Base-by-base conservation (phyloP, 352 stramenopile genomes). In the Globisporangium iwayamae region DNA sequence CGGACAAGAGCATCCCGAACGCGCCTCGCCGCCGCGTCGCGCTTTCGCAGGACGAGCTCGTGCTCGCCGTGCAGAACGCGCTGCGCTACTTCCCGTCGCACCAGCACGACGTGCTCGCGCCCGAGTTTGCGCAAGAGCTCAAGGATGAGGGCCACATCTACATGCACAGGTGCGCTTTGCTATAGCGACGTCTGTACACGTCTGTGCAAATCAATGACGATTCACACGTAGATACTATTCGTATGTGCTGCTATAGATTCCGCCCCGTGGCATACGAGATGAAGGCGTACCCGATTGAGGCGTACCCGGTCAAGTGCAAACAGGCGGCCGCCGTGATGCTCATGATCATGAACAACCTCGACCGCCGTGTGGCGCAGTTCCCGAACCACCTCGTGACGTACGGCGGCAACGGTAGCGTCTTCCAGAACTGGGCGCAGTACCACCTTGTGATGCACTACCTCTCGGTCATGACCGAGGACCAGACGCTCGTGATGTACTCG, bases 281-380 rank as follows among this genome's bases (percentile, higher is more conserved):
- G 81, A 91, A 90, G 64, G 89, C 88, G 57, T 93, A 95, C 75
- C 81, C 86, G 47, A 86, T 96, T 60, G 70, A 83, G 4, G 64
- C 59, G 66, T 96, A 96, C 73, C 85, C 87, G 1, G 78, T 81
- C 30, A 72, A 82, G 54, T 91, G 79, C 73, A 80, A 79, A 53
- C 82, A 93, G 50, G 85, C 86, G 14, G 86, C 85, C 14, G 83
- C 81, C 20, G 93, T 96, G 54, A 87, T 91, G 56, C 82, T 96
- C 66, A 96, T 96, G 87, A 93, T 96, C 74, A 95, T 94, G 83
- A 96, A 96, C 79, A 96, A 96, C 72, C 69, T 96, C 22, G 87
- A 96, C 67, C 81, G 69, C 28, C 74, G 78, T 11, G 86, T 96
- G n/a, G 89, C 89, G 20, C 87, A 96, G 68, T 95, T 96, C 63